Conservation (phyloP, 805 yeast species). For the Candida sakaeoensis region DNA sequence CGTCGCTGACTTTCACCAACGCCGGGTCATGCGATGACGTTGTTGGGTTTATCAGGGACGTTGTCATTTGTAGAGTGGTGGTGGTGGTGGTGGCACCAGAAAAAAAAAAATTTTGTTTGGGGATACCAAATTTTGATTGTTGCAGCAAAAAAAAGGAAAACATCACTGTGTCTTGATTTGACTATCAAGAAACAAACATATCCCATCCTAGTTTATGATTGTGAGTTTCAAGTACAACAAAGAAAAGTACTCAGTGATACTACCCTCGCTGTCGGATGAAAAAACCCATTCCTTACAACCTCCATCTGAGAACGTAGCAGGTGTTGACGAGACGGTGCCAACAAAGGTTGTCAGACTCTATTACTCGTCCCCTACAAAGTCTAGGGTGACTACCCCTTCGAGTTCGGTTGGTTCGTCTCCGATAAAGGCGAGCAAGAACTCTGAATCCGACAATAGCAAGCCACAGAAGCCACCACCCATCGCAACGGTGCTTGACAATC, state of each 20-base stretch:
- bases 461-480: not conserved
- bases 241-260: constrained; percentile 6
- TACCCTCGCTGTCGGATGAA: no score
- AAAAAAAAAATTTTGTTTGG: constrained; percentile 5
- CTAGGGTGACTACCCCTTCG: not conserved
- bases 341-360: not conserved
- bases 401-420: not conserved
- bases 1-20: constrained; percentile 26
- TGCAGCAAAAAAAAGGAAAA: constrained; percentile 1
- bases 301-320: not conserved
- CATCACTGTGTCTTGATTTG: no score
- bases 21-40: constrained; percentile 27
- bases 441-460: not conserved
- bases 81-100: no score
- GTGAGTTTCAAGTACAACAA: constrained; percentile 9
- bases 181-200: not conserved
- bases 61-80: constrained; percentile 7
- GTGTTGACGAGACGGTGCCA: not conserved
- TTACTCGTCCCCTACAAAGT: not conserved
- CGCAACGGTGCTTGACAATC: not conserved
- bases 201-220: constrained; percentile 1
- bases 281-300: not conserved
- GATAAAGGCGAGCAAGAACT: not conserved
- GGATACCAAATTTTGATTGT: not conserved
- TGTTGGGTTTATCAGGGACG: constrained; percentile 14